These are phyloP conservation scores for Globisporangium spinosum DNA, from an alignment of 352 stramenopile genomes.

Conservation along the genomic window DNA sequence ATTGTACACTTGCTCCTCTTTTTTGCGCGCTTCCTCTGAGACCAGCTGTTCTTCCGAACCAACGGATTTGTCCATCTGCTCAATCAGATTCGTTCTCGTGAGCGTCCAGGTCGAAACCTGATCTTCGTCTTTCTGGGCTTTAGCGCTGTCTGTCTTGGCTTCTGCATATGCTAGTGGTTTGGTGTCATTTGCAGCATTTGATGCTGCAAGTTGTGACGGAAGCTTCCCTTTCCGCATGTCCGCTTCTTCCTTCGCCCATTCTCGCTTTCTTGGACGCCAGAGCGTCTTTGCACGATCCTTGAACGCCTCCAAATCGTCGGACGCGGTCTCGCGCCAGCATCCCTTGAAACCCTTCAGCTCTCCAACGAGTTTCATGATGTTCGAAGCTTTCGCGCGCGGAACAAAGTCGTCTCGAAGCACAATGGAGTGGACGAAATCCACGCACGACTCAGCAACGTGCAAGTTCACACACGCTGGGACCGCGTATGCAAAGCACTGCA, in stretches of 20 bases:
- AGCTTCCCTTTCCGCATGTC: conserved; percentile 50
- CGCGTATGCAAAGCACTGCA: conserved; percentile 86
- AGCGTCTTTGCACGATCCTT: conserved; percentile 80
- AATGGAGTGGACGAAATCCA: conserved; percentile 78
- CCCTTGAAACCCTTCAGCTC: conserved; percentile 82
- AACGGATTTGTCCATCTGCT: conserved; percentile 59
- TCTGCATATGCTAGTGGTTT: neutral
- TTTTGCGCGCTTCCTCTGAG: conserved; percentile 26
- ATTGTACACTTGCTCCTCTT: conserved; percentile 53
- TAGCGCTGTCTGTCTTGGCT: neutral
- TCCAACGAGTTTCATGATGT: conserved; percentile 71
- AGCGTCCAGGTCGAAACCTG: conserved; percentile 65
- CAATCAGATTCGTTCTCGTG: conserved; percentile 72
- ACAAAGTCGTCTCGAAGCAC: conserved; percentile 86
- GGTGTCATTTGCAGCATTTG: neutral
- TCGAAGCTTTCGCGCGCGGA: conserved; percentile 76
- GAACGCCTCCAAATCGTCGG: conserved; percentile 75
- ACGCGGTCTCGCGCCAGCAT: conserved; percentile 74
- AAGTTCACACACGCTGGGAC: conserved; percentile 80
- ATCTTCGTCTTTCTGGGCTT: conserved; percentile 33
- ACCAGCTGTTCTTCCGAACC: conserved; percentile 28
- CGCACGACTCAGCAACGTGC: conserved; percentile 73
- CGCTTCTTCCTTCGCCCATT: conserved; percentile 71
- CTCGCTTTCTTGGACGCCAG: conserved; percentile 76
- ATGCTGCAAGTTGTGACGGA: conserved; percentile 9